Percentiles rank a stretch among this genome's conserved stretches.
Conservation (phyloP, 1,284 basidiomycete genomes). For the Tetrapyrgos nigripes region DNA sequence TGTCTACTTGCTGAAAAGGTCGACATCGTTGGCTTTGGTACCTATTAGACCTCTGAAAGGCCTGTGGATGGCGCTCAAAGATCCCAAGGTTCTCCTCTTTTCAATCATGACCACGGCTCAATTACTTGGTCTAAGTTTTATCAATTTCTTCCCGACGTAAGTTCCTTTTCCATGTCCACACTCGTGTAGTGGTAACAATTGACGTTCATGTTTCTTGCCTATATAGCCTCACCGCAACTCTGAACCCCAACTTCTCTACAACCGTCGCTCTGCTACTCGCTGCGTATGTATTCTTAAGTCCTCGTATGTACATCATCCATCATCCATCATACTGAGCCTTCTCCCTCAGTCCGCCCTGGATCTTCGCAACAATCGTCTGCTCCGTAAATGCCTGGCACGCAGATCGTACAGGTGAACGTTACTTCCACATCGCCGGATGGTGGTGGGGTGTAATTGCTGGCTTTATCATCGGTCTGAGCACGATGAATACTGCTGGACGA, state of each 20-base stretch:
- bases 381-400: constrained; percentile 71
- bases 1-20: neutral
- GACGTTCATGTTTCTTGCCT: neutral
- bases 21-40: neutral
- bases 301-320: neutral
- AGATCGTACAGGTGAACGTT: constrained; percentile 71
- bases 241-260: constrained; percentile 72
- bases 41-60: constrained; percentile 53
- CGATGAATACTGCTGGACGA: constrained; percentile 58
- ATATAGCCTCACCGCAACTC: constrained; percentile 63
- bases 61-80: constrained; percentile 63
- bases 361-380: constrained; percentile 59
- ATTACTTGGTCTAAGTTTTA: constrained; percentile 70
- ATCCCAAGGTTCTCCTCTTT: constrained; percentile 68
- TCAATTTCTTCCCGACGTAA: constrained; percentile 78
- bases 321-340: neutral
- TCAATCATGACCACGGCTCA: constrained; percentile 58
- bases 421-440: constrained; percentile 67
- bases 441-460: constrained; percentile 70
- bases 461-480: constrained; percentile 66
- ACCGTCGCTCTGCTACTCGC: constrained; percentile 66
- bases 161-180: constrained; percentile 22
- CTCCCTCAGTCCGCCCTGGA: constrained; percentile 65
- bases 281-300: constrained; percentile 53
- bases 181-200: neutral